phyloP scores from a whole-genome alignment of 2,329 filamentous ascomycete species.

The Fusarium sp. region DNA sequence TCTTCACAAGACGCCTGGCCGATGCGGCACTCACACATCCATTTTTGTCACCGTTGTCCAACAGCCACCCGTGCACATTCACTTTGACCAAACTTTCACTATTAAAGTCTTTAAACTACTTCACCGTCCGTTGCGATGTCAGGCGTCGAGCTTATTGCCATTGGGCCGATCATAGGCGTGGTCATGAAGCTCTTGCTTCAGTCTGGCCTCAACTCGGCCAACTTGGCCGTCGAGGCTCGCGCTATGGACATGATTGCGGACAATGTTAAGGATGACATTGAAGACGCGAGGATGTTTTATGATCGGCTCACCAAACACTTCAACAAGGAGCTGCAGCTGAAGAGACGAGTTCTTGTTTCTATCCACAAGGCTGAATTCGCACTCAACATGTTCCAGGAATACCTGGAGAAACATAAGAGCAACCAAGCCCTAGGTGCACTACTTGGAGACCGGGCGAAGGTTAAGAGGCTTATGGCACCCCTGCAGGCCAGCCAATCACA shows the following conservation, averaged over 20 bases:
- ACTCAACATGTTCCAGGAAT: background rate
- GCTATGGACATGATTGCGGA: background rate
- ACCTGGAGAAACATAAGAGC: background rate
- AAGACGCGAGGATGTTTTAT: background rate
- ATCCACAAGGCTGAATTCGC: fast-evolving
- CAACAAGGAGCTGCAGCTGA: background rate
- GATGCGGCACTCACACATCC: background rate
- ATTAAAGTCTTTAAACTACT: background rate
- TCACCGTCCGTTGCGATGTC: background rate
- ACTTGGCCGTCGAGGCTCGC: background rate
- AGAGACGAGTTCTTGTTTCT: background rate
- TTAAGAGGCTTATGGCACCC: background rate
- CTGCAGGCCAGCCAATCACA: background rate
- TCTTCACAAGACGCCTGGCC: background rate
- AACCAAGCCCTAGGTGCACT: background rate
- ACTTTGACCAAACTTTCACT: background rate
- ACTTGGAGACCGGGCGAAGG: background rate
- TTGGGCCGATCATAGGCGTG: background rate
- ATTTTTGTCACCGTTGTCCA: background rate
- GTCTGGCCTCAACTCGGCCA: background rate
- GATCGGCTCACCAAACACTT: background rate
- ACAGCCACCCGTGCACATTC: background rate
- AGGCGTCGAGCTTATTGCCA: background rate
- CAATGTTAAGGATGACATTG: background rate
- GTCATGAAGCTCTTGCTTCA: background rate